phyloP scores from a whole-genome alignment of 1,284 basidiomycete genomes.

The Fomitopsis schrenkii region DNA sequence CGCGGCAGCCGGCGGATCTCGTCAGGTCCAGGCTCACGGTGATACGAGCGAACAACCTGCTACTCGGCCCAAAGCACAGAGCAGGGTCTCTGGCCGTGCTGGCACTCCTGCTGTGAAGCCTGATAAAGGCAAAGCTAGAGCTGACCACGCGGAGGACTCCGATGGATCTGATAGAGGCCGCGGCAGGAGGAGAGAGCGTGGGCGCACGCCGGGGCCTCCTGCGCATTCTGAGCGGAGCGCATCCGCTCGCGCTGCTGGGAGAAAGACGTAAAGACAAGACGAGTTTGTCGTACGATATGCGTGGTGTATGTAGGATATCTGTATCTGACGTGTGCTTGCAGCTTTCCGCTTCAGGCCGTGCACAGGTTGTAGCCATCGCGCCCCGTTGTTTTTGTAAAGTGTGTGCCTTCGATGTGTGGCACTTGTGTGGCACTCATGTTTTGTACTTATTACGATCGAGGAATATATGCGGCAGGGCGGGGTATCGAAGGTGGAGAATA shows the following conservation, averaged over 20 bases:
- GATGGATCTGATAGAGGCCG: slow-evolving; percentile 8
- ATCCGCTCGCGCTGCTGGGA: background rate
- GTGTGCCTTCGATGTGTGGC: background rate
- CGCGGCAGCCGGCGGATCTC: background rate
- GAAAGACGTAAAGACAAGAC: background rate
- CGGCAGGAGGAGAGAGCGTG: slow-evolving; percentile 12
- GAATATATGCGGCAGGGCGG: background rate
- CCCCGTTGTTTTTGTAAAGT: background rate
- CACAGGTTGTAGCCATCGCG: background rate
- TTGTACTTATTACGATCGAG: background rate
- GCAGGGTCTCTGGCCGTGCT: background rate
- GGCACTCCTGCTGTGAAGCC: background rate
- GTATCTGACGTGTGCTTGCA: background rate
- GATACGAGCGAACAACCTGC: background rate
- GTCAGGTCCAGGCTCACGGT: background rate
- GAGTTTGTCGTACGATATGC: background rate
- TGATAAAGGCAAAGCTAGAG: slow-evolving; percentile 14
- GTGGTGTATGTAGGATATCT: background rate
- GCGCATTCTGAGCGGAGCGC: slow-evolving; percentile 14
- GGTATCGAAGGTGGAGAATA: background rate
- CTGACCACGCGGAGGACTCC: slow-evolving; percentile 2
- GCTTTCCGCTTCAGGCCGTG: background rate
- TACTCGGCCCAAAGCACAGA: background rate
- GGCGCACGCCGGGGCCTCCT: slow-evolving; percentile 25
- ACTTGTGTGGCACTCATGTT: background rate